Evolutionary conservation across 2,329 filamentous ascomycete genomes (phyloP), one percentile per base, ranked within the genome.

Genomic region (Eurotiales sp.): DNA sequence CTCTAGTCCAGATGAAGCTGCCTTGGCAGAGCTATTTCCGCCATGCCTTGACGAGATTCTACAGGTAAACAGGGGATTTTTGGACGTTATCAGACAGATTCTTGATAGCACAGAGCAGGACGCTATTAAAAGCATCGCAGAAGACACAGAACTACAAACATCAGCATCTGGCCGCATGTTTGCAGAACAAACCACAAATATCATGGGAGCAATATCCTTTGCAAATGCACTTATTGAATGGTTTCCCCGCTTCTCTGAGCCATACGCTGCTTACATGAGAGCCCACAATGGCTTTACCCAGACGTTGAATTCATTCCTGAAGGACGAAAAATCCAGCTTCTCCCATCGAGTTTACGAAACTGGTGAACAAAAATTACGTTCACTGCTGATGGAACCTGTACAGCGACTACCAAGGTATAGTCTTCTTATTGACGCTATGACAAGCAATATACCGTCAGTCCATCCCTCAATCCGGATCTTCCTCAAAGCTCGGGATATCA

Each of bases 361-460:
- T 2, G 92, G 93, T 50, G 93, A 97, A 67, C 93, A 99, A 72
- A 82, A 85, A 52, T 80, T 97, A 49, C 90, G 89, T 44, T 97
- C 93, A 3, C 81, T 93, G 56, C 80, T 99, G 50, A 99, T 99
- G 66, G 93, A 99, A 70, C 93, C 93, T 2, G 91, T 99, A 0
- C 93, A 99, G 69, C 82, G 93, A 47, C 79, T 99, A 47, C 93
- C 93, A 22, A 86, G 93, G 22, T 99, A 99, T 72, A 96, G 90
- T 63, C 77, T 99, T 30, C 86, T 97, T 64, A 97, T 99, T 61
- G 93, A 99, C 72, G 91, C 95, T 63, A 96, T 99, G 64, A 82
- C 93, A 43, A 84, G 86, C 58, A 90, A 87, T 55, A 79, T 97
- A 15, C 91, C 92, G 4, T 82, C 91, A 46, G 84, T 87, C 8